These are phyloP conservation scores for Saccharomycopsis javanensis DNA, from an alignment of 805 yeast species.

Conservation along the genomic window DNA sequence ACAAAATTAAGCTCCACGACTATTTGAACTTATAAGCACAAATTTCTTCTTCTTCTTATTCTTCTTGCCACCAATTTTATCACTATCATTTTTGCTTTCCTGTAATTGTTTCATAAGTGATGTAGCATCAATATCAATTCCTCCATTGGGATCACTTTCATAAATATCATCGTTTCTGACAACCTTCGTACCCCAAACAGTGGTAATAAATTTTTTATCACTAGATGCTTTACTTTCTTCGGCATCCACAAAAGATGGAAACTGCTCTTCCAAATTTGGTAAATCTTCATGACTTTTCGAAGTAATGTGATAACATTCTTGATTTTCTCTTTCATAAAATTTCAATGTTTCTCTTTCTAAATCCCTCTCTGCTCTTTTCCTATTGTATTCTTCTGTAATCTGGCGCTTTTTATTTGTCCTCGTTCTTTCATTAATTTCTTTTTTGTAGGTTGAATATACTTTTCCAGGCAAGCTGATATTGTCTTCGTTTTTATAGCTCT, in stretches of 20 bases:
- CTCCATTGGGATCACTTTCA: slow-evolving; percentile 8
- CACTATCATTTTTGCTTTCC: slow-evolving; percentile 1
- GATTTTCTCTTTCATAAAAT: slow-evolving; percentile 53
- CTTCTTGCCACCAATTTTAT: background rate
- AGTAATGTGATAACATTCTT: background rate
- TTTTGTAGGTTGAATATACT: slow-evolving; percentile 37
- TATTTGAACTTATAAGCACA: slow-evolving; percentile 9
- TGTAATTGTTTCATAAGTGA: slow-evolving; percentile 4
- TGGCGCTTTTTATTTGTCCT: slow-evolving; percentile 39
- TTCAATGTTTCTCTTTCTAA: slow-evolving; percentile 49
- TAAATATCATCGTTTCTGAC: background rate
- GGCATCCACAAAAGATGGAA: background rate
- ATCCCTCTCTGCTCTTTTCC: slow-evolving; percentile 43
- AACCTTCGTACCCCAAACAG: slow-evolving; percentile 19
- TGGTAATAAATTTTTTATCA: slow-evolving; percentile 7
- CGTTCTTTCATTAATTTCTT: slow-evolving; percentile 50
- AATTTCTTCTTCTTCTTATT: slow-evolving; percentile 14
- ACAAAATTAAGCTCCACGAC: background rate
- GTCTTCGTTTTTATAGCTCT: slow-evolving; percentile 21
- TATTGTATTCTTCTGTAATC: slow-evolving; percentile 51
- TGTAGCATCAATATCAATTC: slow-evolving; percentile 8
- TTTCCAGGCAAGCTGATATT: slow-evolving; percentile 31
- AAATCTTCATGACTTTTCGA: background rate
- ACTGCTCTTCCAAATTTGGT: background rate
- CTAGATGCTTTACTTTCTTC: background rate